A percentile compares a stretch with the other conserved stretches of the same genome.
Conservation (phyloP, 345 rosid species). For the Syzygium jambos region DNA sequence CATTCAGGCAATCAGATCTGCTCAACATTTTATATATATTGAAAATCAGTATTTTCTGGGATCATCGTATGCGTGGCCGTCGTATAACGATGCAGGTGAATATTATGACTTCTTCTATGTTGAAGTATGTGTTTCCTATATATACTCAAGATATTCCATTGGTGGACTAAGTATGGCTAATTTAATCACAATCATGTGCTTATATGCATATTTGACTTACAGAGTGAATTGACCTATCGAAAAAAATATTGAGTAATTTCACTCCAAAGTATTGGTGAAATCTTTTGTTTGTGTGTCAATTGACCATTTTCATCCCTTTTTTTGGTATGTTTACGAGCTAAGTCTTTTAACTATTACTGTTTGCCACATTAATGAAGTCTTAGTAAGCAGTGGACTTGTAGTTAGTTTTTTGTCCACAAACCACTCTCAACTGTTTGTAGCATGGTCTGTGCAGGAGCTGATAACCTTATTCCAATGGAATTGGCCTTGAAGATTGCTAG, state of each 20-base stretch:
- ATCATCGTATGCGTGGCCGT: conserved; percentile 97
- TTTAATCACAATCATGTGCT: not conserved
- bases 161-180: not conserved
- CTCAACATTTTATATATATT: conserved; percentile 91
- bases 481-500: conserved; percentile 85
- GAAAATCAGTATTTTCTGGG: conserved; percentile 99
- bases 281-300: not conserved
- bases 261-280: not conserved
- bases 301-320: not conserved
- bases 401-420: not conserved
- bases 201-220: not conserved
- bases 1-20: conserved; percentile 95
- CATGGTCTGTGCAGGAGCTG: conserved; percentile 57
- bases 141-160: not conserved
- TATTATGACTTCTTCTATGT: not conserved
- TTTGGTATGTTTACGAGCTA: not conserved
- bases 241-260: not conserved
- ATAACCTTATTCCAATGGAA: conserved; percentile 93
- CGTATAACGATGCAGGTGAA: conserved; percentile 76
- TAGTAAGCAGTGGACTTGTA: not conserved
- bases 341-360: not conserved
- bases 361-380: not conserved
- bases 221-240: not conserved
- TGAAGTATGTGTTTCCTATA: not conserved
- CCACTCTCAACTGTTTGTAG: not conserved